phyloP scores from a whole-genome alignment of 208 protist species.

The Crithidia sp. region DNA sequence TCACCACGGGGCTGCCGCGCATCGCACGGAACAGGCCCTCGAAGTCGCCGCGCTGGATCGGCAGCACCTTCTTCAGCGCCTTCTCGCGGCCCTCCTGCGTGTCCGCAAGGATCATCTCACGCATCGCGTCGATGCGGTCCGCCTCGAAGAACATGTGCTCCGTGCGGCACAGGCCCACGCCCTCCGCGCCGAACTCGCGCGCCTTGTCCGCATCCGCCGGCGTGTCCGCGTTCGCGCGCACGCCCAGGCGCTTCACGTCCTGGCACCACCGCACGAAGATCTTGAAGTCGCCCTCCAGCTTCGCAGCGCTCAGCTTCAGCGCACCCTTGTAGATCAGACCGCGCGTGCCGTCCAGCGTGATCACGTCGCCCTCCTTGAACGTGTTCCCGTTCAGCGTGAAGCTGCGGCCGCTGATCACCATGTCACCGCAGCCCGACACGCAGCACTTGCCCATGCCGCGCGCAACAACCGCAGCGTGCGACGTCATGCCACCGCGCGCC shows the following conservation, averaged over 20 bases:
- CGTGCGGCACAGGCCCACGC: slow-evolving; percentile 94
- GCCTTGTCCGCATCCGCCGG: slow-evolving; percentile 77
- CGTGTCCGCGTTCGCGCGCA: slow-evolving; percentile 94
- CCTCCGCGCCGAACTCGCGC: slow-evolving; percentile 91
- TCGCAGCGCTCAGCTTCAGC: slow-evolving; percentile 64
- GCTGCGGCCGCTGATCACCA: slow-evolving; percentile 69
- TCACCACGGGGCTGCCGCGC: slow-evolving; percentile 88
- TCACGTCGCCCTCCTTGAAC: slow-evolving; percentile 85
- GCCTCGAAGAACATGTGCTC: slow-evolving; percentile 97
- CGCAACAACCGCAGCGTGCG: slow-evolving; percentile 96
- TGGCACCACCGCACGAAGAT: slow-evolving; percentile 83
- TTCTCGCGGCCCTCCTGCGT: slow-evolving; percentile 62
- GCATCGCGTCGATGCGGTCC: slow-evolving; percentile 83
- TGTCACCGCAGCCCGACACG: slow-evolving; percentile 86
- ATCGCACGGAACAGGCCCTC: slow-evolving; percentile 92
- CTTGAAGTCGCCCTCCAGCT: slow-evolving; percentile 80
- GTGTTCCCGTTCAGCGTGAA: slow-evolving; percentile 64
- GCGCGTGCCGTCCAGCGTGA: slow-evolving; percentile 91
- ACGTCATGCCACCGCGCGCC: slow-evolving; percentile 94
- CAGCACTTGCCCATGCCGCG: slow-evolving; percentile 96
- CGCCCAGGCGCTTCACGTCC: slow-evolving; percentile 76
- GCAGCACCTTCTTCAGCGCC: slow-evolving; percentile 89
- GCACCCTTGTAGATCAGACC: slow-evolving; percentile 89
- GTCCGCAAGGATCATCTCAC: slow-evolving; percentile 95
- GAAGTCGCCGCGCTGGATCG: slow-evolving; percentile 92